Evolutionary conservation across 129 eudicot species (phyloP).

Genomic region (Chrysanthemum makinoi): DNA sequence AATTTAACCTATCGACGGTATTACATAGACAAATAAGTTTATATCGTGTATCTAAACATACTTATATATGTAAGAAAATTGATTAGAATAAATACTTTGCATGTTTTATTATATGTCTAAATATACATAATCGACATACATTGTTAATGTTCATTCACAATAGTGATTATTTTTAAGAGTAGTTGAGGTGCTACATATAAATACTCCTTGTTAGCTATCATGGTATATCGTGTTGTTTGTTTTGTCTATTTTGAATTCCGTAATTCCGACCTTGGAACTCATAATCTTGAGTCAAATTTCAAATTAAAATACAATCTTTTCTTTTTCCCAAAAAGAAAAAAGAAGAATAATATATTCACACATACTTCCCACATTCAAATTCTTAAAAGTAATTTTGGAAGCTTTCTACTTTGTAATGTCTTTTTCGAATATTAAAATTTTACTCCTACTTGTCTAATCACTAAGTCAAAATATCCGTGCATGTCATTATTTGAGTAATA

Average conservation of each 20-base stretch:
- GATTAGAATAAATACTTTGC: too few relatives aligned
- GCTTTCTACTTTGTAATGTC: background rate
- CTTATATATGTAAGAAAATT: too few relatives aligned
- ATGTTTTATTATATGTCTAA: too few relatives aligned
- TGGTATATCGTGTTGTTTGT: background rate
- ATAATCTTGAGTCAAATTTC: conserved; percentile 17
- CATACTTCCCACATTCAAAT: conserved; percentile 26
- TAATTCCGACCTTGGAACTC: conserved; percentile 27
- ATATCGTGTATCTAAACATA: too few relatives aligned
- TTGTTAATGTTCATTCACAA: background rate
- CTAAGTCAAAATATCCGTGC: background rate
- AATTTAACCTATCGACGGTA: too few relatives aligned
- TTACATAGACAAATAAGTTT: too few relatives aligned
- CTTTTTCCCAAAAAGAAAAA: conserved; percentile 15
- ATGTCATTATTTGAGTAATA: background rate
- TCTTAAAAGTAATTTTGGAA: conserved; percentile 20
- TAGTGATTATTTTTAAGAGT: background rate
- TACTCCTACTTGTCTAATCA: too few relatives aligned
- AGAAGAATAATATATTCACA: conserved; percentile 8
- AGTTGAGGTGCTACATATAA: background rate
- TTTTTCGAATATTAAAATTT: conserved; percentile 14
- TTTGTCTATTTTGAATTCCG: conserved; percentile 21
- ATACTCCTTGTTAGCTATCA: background rate
- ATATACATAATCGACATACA: too few relatives aligned
- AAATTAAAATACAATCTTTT: conserved; percentile 19